Percentiles rank a stretch among this genome's conserved stretches.
These are phyloP conservation scores for Podaxis sp. DNA, from an alignment of 768 basidiomycete species.

Conservation along the genomic window DNA sequence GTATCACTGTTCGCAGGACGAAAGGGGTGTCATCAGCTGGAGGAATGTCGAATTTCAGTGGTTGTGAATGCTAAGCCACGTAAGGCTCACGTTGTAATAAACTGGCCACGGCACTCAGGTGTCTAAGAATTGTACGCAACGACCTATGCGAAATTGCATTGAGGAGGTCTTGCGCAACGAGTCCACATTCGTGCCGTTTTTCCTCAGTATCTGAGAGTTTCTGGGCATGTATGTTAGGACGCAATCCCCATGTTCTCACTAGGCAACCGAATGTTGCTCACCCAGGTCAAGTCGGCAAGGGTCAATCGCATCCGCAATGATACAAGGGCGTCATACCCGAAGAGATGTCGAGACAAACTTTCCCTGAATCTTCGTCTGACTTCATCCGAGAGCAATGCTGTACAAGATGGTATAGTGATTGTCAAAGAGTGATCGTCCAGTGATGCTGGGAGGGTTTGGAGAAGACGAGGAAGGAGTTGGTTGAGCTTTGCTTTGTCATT, in stretches of 20 bases:
- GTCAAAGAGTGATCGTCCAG: conserved; percentile 28
- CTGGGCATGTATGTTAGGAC: conserved; percentile 21
- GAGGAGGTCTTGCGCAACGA: conserved; percentile 47
- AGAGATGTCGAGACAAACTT: conserved; percentile 53
- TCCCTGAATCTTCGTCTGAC: conserved; percentile 41
- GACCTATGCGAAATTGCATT: conserved; percentile 48
- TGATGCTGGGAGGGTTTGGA: conserved; percentile 37
- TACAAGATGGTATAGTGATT: conserved; percentile 25
- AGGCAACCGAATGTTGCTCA: conserved; percentile 14
- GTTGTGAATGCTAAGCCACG: neutral
- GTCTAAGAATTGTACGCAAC: conserved; percentile 51
- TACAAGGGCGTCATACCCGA: conserved; percentile 53
- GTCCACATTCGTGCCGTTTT: conserved; percentile 42
- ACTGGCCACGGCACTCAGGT: conserved; percentile 42
- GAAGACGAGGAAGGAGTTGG: conserved; percentile 35
- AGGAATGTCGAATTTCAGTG: neutral
- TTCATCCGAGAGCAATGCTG: conserved; percentile 24
- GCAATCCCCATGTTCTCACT: neutral
- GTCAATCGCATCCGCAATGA: conserved; percentile 54
- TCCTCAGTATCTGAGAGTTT: conserved; percentile 43
- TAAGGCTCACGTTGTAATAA: conserved; percentile 40
- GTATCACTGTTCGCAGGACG: conserved; percentile 53
- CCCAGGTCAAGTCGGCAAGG: conserved; percentile 48
- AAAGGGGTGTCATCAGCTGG: conserved; percentile 64
- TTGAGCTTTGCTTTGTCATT: conserved; percentile 22